Base-by-base conservation (phyloP, 352 stramenopile genomes). In the Phytophthora sp. region DNA sequence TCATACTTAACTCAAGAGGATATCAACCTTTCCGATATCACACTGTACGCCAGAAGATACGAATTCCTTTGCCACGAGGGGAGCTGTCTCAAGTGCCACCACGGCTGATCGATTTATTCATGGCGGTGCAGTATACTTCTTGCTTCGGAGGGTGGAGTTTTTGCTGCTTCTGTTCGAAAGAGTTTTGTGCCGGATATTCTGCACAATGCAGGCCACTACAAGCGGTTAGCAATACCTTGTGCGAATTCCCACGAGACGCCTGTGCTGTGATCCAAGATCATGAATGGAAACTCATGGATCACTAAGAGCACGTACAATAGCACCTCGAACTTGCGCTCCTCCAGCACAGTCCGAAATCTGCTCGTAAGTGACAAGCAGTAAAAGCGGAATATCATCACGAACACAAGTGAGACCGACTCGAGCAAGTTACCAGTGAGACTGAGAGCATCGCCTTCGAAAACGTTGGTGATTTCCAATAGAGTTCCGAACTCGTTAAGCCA, bases 311-410 rank as follows among this genome's bases (percentile, higher is more conserved):
- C 7, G 38, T 72, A 72, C 11, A 58, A 24, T 0, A 57, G 6
- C n/a, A 72, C 4, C 23, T 67, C 62, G 15, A 53, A n/a, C 31
- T 63, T 72, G 34, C 63, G 56, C 6, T 44, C 45, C 5, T 0
- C 3, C 12, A 63, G 15, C 27, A 54, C 23, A 21, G 17, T 24
- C 1, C 32, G 21, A 7, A 70, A 32, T n/a, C 54, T 37, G 10
- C 21, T 52, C 1, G 46, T 34, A 1, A 66, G 17, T 28, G 62
- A 61, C 21, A 63, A 8, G 27, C 61, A 70, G 46, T 54, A 70
- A 23, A 70, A 70, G 54, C 54, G 62, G 31, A 65, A 70, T 12
- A 56, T 12, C 26, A 60, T 18, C 13, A 66, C 35, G 32, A 66
- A 66, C 2, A 55, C 2, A 15, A 70, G 62, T 39, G 54, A 51